A percentile compares a stretch with the other conserved stretches of the same genome.
Conservation (phyloP, 1,284 basidiomycete genomes). For the Butyriboletus appendiculatus region DNA sequence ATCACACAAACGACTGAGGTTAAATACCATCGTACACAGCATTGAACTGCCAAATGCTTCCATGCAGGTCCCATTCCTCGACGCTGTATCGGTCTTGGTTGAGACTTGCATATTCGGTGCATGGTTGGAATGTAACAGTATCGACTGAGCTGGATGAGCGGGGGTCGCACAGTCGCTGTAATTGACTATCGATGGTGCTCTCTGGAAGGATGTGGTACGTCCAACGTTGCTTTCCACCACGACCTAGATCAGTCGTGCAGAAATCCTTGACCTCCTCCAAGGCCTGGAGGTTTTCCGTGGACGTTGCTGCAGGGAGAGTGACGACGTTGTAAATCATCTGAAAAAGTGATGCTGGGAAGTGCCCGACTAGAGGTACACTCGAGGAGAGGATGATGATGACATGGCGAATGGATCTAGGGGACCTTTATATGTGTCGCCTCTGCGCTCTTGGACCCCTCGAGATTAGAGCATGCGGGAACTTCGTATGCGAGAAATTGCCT, state of each 20-base stretch:
- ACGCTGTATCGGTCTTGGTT: slow-evolving; percentile 58
- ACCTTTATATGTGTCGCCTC: slow-evolving; percentile 25
- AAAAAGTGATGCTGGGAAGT: slow-evolving; percentile 3
- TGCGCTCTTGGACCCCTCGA: slow-evolving; percentile 9
- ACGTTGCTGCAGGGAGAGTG: slow-evolving; percentile 44
- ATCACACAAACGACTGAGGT: neutral
- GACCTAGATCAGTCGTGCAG: slow-evolving; percentile 57
- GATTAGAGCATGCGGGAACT: slow-evolving; percentile 17
- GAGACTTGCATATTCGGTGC: slow-evolving; percentile 45
- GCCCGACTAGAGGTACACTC: slow-evolving; percentile 6
- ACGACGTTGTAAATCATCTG: slow-evolving; percentile 41
- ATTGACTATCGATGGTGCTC: slow-evolving; percentile 46
- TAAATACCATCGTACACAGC: slow-evolving; percentile 60
- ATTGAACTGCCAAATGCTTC: slow-evolving; percentile 58
- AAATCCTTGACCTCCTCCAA: slow-evolving; percentile 55
- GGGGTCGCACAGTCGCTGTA: slow-evolving; percentile 41
- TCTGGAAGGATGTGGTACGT: slow-evolving; percentile 55
- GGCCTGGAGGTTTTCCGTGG: slow-evolving; percentile 49
- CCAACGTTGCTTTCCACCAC: slow-evolving; percentile 52
- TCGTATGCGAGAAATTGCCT: slow-evolving; percentile 20
- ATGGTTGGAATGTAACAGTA: slow-evolving; percentile 61
- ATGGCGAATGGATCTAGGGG: slow-evolving; percentile 10
- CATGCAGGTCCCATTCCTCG: slow-evolving; percentile 54
- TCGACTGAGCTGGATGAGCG: slow-evolving; percentile 43
- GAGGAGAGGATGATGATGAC: slow-evolving; percentile 13